Evolutionary conservation across 208 protist genomes (phyloP), one percentile per base, ranked within the genome.

Genomic region (Leptomonas pyrrhocoris): DNA sequence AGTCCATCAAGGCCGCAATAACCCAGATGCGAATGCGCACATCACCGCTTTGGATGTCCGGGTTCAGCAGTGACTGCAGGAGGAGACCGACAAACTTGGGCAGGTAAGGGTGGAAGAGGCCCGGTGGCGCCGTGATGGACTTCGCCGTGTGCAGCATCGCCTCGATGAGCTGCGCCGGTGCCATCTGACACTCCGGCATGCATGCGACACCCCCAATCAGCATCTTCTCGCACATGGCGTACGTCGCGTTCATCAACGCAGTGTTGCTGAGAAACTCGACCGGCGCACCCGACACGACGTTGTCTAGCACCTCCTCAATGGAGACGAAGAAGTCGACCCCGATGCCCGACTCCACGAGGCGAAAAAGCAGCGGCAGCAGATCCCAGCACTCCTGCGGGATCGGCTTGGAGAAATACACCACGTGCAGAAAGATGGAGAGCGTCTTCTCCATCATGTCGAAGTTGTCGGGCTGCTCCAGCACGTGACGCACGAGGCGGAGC

Each of bases 121-220:
- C 68, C 5, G 77, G 69, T 43, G 58, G 80, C 50, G 27, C 69
- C 9, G 73, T 57, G 48, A 64, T 69, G 13, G 82, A 77, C 77
- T 94, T 96, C n/a, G 87, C 78, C 28, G 91, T 88, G 72, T 96
- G 92, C 36, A 96, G 74, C 84, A 96, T 82, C 31, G 87, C 89
- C 67, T 94, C 87, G 49, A 96, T 88, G 19, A 96, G 81, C 79
- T 94, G 83, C 38, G 92, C 73, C 0, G 88, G 75, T 3, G 85
- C 89, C 48, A 86, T 76, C 48, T 86, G 77, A 69, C 88, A 88
- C 50, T 85, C 79, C 11, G 69, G 19, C 2, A 49, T 73, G 68
- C 77, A 86, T 19, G 86, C 79, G 28, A 85, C 83, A 7, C 77
- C 75, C 2, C 81, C 79, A 49, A 92, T 79, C 15, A 96, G 79